Conservation (phyloP, 108 stramenopile genomes). For the Cyclotella baltica region DNA sequence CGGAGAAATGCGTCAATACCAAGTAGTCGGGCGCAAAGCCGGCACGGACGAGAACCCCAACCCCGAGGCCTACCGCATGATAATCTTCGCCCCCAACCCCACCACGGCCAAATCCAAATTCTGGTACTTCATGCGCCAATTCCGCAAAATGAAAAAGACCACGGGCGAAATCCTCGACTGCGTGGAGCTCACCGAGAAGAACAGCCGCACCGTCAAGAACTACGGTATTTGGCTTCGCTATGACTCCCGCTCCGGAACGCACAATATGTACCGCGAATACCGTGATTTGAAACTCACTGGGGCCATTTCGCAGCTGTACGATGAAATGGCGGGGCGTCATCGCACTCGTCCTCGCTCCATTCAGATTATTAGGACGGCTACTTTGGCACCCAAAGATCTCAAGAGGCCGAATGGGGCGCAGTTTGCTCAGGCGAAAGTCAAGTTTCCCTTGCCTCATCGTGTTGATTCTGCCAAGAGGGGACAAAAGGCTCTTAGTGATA, state of each 20-base stretch:
- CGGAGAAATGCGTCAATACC: constrained; percentile 95
- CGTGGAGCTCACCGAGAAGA: constrained; percentile 97
- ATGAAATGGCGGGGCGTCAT: constrained; percentile 99
- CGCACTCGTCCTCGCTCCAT: constrained; percentile 98
- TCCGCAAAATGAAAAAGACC: constrained; percentile 99
- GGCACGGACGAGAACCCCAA: constrained; percentile 96
- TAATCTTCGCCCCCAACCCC: constrained; percentile 98
- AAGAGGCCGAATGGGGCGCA: constrained; percentile 93
- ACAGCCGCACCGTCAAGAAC: constrained; percentile 97
- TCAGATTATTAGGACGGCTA: constrained; percentile 98
- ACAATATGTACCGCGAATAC: constrained; percentile 99
- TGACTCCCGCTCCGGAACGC: constrained; percentile 98
- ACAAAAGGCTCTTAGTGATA: constrained; percentile 82
- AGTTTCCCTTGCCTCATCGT: constrained; percentile 99
- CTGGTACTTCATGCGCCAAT: constrained; percentile 99
- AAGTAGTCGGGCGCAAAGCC: constrained; percentile 99
- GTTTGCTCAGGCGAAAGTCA: constrained; percentile 90
- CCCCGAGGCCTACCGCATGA: constrained; percentile 99
- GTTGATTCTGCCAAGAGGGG: constrained; percentile 91
- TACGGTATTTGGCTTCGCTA: constrained; percentile 99
- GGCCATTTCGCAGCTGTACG: constrained; percentile 98
- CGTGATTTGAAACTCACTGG: constrained; percentile 95
- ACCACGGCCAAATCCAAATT: constrained; percentile 98
- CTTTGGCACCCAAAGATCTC: constrained; percentile 89
- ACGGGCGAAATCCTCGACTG: constrained; percentile 99